These are phyloP conservation scores for Peniophora sp. DNA, from an alignment of 1,284 basidiomycete species.

Conservation along the genomic window DNA sequence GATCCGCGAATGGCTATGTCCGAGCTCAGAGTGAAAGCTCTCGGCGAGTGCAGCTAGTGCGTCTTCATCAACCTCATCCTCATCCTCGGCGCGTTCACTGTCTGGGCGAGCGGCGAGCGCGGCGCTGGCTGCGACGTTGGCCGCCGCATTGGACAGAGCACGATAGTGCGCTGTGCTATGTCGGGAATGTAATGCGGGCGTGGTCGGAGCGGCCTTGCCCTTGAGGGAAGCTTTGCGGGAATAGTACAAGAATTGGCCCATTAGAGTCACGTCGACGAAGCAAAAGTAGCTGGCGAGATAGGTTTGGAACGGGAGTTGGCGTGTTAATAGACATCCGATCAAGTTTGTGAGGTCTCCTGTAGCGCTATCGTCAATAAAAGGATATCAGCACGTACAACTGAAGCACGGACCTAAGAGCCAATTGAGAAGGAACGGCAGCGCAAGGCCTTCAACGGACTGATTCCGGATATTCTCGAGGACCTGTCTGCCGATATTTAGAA, in stretches of 20 bases:
- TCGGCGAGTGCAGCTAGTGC: slow-evolving; percentile 49
- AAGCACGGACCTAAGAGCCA: slow-evolving; percentile 73
- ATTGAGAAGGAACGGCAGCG: slow-evolving; percentile 83
- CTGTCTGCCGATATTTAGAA: slow-evolving; percentile 44
- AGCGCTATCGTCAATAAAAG: slow-evolving; percentile 21
- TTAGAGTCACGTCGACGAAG: slow-evolving; percentile 65
- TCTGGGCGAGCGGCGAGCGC: slow-evolving; percentile 46
- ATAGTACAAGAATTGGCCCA: slow-evolving; percentile 80
- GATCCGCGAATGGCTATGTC: slow-evolving; percentile 19
- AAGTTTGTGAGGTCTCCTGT: slow-evolving; percentile 87
- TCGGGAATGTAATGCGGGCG: neutral
- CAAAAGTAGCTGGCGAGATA: slow-evolving; percentile 87
- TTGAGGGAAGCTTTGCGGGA: slow-evolving; percentile 8
- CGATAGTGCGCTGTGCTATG: slow-evolving; percentile 53
- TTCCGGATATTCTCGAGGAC: slow-evolving; percentile 71
- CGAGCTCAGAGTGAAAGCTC: slow-evolving; percentile 66
- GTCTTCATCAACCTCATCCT: slow-evolving; percentile 44
- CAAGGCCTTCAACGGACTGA: slow-evolving; percentile 78
- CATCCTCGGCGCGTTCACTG: slow-evolving; percentile 26
- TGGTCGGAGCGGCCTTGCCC: slow-evolving; percentile 21
- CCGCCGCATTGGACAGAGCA: slow-evolving; percentile 56
- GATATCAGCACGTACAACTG: slow-evolving; percentile 34
- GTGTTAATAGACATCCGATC: slow-evolving; percentile 82
- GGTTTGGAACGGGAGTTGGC: slow-evolving; percentile 91
- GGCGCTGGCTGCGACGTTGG: slow-evolving; percentile 59